Percentiles rank a stretch among this genome's conserved stretches.
phyloP scores from a whole-genome alignment of 106 monocot species.

The Chionographis japonica region DNA sequence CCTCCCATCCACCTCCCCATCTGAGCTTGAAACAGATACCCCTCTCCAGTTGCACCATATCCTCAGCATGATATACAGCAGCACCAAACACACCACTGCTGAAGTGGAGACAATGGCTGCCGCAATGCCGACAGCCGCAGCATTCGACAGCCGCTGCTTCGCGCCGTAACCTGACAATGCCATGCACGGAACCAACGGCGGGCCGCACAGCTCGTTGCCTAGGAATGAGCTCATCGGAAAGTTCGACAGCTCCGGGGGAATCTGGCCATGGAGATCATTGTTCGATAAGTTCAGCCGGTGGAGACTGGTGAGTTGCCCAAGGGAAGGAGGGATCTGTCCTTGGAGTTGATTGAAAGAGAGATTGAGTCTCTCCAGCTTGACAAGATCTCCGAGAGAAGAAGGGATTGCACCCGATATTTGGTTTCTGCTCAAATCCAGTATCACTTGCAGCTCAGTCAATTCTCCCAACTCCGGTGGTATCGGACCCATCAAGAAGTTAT shows the following conservation, averaged over 20 bases:
- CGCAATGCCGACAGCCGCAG: slow-evolving; percentile 42
- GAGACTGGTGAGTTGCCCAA: slow-evolving; percentile 65
- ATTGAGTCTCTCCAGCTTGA: slow-evolving; percentile 79
- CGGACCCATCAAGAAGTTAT: slow-evolving; percentile 55
- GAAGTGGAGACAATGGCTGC: slow-evolving; percentile 67
- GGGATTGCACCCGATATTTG: slow-evolving; percentile 71
- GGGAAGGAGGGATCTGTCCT: slow-evolving; percentile 57
- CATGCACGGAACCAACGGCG: slow-evolving; percentile 36
- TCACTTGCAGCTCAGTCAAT: slow-evolving; percentile 71
- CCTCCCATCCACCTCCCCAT: slow-evolving; percentile 31
- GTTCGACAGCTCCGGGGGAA: slow-evolving; percentile 44
- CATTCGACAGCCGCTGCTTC: slow-evolving; percentile 22
- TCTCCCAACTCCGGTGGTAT: slow-evolving; percentile 65
- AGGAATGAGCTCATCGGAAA: slow-evolving; percentile 55
- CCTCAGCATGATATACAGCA: slow-evolving; percentile 75
- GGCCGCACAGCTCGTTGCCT: slow-evolving; percentile 61
- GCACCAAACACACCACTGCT: slow-evolving; percentile 47
- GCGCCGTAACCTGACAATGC: background rate
- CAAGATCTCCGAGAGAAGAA: slow-evolving; percentile 49
- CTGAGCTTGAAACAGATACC: slow-evolving; percentile 75
- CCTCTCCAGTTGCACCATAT: slow-evolving; percentile 83
- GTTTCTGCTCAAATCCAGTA: slow-evolving; percentile 78
- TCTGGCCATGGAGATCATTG: slow-evolving; percentile 58
- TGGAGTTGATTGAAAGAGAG: slow-evolving; percentile 72
- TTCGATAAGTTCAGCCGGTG: slow-evolving; percentile 58